phyloP scores from a whole-genome alignment of 2,329 filamentous ascomycete species.

The Eutypella sp. region DNA sequence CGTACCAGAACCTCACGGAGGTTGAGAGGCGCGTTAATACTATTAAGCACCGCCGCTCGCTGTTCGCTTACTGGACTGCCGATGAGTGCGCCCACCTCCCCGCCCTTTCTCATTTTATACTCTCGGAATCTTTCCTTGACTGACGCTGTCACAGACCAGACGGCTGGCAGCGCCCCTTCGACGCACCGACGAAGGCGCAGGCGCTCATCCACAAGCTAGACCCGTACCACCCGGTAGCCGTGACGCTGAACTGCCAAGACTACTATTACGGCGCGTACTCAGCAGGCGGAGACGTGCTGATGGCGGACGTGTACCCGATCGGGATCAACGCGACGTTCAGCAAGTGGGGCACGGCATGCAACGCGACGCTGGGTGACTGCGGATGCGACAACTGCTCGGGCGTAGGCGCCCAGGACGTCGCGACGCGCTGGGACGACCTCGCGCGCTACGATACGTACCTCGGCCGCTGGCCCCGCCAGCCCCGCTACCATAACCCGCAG shows the following conservation, averaged over 20 bases:
- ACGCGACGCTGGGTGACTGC: slow-evolving; percentile 56
- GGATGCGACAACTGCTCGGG: slow-evolving; percentile 58
- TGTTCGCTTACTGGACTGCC: slow-evolving; percentile 42
- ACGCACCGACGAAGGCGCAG: slow-evolving; percentile 37
- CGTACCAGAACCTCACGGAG: slow-evolving; percentile 39
- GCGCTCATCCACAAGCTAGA: slow-evolving; percentile 45
- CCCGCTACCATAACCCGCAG: slow-evolving; percentile 41
- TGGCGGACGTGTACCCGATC: slow-evolving; percentile 57
- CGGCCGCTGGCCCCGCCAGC: slow-evolving; percentile 33
- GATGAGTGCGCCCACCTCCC: slow-evolving; percentile 30
- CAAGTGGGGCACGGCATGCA: slow-evolving; percentile 52
- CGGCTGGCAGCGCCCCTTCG: slow-evolving; percentile 29
- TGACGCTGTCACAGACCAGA: slow-evolving; percentile 36
- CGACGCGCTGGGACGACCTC: slow-evolving; percentile 34
- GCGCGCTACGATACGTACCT: slow-evolving; percentile 34
- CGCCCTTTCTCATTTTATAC: not conserved
- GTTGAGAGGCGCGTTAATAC: slow-evolving; percentile 33
- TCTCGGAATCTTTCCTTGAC: not conserved
- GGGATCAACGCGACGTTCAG: slow-evolving; percentile 50
- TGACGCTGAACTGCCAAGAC: slow-evolving; percentile 58
- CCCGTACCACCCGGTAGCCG: slow-evolving; percentile 55
- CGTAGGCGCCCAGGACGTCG: slow-evolving; percentile 47
- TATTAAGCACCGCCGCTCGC: slow-evolving; percentile 33
- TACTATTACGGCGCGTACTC: slow-evolving; percentile 55
- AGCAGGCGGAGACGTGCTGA: slow-evolving; percentile 51